Base-by-base conservation (phyloP, 2,329 filamentous ascomycete species). In the Phaeophleospora eucalypticola region DNA sequence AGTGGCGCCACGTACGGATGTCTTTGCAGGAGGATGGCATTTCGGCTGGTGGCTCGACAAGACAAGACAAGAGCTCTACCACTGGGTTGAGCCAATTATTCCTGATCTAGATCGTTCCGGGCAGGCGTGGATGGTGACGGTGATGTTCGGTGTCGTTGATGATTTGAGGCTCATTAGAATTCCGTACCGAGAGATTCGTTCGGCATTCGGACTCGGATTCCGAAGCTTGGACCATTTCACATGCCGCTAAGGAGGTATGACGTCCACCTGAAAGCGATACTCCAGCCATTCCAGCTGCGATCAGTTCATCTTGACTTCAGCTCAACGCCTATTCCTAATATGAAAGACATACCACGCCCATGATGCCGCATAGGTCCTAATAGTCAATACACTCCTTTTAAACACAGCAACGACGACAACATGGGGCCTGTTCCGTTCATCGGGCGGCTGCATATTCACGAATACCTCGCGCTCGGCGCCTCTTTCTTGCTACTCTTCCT, bases 1-100 rank as follows among this genome's bases (percentile, higher is more conserved):
- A 19, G 36, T 37, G 36, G 6, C 18, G 36, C 36, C 16, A 19
- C 87, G 59, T 80, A 97, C 91, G 83, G 67, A 98, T 87, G 71
- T 97, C 91, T 81, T 90, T 88, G 75, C 93, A 98, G 54, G 91
- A 96, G 70, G 87, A 89, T 48, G 91, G 90, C 93, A 97, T 95
- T 45, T 36, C 49, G 45, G 17, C n/a, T n/a, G 4, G 32, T 18
- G 12, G 20, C 33, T 34, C 19, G 21, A 16, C 35, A 14, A 7
- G 14, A n/a, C n/a, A n/a, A n/a, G n/a, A n/a, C n/a, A n/a, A n/a
- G n/a, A n/a, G n/a, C n/a, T n/a, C n/a, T n/a, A n/a, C n/a, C n/a
- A n/a, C n/a, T n/a, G n/a, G n/a, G n/a, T n/a, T n/a, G n/a, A n/a
- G n/a, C n/a, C n/a, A n/a, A n/a, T n/a, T n/a, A n/a, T n/a, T n/a